Evolutionary conservation across 495 filamentous ascomycete genomes (phyloP).

Genomic region (Aspergillus baeticus): DNA sequence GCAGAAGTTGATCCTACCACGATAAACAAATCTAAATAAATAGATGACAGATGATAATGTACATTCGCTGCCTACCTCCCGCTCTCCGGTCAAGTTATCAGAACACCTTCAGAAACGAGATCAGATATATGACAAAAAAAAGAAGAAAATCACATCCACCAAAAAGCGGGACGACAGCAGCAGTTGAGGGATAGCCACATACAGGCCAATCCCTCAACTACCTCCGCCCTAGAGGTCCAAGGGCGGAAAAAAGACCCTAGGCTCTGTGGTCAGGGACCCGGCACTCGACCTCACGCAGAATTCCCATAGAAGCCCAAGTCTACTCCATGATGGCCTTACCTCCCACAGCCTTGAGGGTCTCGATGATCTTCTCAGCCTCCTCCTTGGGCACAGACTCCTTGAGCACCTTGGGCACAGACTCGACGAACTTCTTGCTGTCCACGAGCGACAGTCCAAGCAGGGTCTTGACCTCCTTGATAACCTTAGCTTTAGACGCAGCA

Average conservation of each 20-base stretch:
- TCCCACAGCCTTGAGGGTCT: conserved; percentile 86
- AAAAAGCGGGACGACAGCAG: conserved; percentile 12
- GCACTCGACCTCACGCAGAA: conserved; percentile 7
- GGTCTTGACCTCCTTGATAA: conserved; percentile 99
- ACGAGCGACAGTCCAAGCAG: conserved; percentile 94
- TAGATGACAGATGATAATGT: conserved; percentile 47
- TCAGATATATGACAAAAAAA: conserved; percentile 22
- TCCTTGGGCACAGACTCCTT: conserved; percentile 98
- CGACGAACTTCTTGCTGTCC: conserved; percentile 99
- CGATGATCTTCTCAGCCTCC: conserved; percentile 97
- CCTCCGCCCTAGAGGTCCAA: no score
- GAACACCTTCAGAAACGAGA: conserved; percentile 14
- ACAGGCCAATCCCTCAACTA: conserved; percentile 22
- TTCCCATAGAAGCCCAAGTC: conserved; percentile 14
- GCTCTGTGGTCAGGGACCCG: conserved; percentile 13
- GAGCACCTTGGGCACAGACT: conserved; percentile 95
- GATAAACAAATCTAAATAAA: conserved; percentile 26
- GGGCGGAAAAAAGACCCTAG: no score
- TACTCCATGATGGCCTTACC: conserved; percentile 90
- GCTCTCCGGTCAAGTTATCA: conserved; percentile 19
- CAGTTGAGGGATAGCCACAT: conserved; percentile 24
- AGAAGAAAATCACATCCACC: conserved; percentile 25
- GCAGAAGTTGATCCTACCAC: no score
- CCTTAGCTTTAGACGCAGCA: conserved; percentile 85
- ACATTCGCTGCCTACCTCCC: conserved; percentile 37